phyloP scores from a whole-genome alignment of 2,329 filamentous ascomycete genomes.

The Thelonectria blattea region DNA sequence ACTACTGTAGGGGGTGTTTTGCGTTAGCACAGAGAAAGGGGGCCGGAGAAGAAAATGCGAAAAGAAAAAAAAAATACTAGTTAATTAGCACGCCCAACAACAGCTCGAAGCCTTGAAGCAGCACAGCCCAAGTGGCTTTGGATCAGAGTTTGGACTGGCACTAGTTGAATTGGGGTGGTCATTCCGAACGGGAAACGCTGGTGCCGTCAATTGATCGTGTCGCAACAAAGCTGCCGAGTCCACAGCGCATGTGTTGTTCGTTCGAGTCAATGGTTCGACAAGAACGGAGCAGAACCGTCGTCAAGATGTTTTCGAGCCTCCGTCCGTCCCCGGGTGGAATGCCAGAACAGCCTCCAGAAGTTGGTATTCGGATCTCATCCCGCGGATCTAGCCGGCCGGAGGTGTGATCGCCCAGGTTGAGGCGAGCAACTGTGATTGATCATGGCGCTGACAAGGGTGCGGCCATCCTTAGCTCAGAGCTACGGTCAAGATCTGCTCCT shows the following conservation, averaged over 20 bases:
- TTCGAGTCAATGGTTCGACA: not conserved
- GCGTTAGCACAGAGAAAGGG: constrained; percentile 4
- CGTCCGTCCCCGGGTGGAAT: constrained; percentile 22
- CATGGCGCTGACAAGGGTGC: constrained; percentile 26
- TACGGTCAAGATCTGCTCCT: constrained; percentile 22
- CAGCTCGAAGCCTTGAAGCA: not conserved
- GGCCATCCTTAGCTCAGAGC: constrained; percentile 18
- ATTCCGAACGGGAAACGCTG: constrained; percentile 7
- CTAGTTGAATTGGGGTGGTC: constrained; percentile 21
- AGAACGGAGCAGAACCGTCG: not conserved
- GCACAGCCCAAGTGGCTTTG: constrained; percentile 2
- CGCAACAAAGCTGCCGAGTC: constrained; percentile 4
- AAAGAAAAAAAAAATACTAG: not conserved
- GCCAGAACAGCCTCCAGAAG: constrained; percentile 8
- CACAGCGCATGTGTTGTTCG: not conserved
- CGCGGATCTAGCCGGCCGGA: constrained; percentile 34
- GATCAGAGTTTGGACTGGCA: constrained; percentile 13
- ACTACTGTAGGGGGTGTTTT: not conserved
- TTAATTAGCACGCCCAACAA: constrained; percentile 1
- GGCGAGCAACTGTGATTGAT: constrained; percentile 17
- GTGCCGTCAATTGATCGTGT: constrained; percentile 15
- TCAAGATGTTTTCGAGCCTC: constrained; percentile 1
- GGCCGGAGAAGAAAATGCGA: not conserved
- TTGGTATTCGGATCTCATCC: constrained; percentile 25
- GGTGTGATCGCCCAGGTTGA: constrained; percentile 32